A percentile compares a stretch with the other conserved stretches of the same genome.
Conservation (phyloP, 352 stramenopile species). For the Globisporangium megalacanthum region DNA sequence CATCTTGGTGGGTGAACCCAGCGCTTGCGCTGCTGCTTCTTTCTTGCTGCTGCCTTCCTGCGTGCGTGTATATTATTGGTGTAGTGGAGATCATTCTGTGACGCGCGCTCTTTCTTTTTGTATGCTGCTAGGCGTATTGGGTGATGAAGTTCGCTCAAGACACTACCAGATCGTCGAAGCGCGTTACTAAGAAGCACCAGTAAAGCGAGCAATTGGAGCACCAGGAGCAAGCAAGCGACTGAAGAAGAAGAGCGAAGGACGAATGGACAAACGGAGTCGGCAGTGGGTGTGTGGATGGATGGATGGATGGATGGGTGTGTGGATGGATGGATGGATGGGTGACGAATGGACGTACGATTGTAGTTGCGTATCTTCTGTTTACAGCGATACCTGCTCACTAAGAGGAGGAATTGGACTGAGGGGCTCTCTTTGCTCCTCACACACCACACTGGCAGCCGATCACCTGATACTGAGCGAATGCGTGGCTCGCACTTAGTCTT, state of each 20-base stretch:
- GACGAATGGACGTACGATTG: not conserved
- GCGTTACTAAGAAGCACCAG: slow-evolving; percentile 55
- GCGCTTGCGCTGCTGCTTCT: not conserved
- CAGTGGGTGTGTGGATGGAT: not conserved
- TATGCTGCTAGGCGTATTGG: slow-evolving; percentile 46
- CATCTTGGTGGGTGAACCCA: slow-evolving; percentile 11
- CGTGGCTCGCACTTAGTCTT: slow-evolving; percentile 38
- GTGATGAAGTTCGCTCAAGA: slow-evolving; percentile 56
- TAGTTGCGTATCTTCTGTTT: not conserved
- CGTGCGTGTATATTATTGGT: not conserved
- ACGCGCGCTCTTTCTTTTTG: not conserved
- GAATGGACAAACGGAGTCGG: not conserved
- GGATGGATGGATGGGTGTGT: not conserved
- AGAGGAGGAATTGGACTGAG: too few species aligned
- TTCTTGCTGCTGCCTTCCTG: not conserved
- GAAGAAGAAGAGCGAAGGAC: not conserved
- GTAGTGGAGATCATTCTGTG: not conserved
- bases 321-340: slow-evolving; percentile 1
- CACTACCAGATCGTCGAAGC: slow-evolving; percentile 28
- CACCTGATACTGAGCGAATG: too few species aligned
- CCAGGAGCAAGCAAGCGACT: not conserved
- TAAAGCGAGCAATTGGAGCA: slow-evolving; percentile 15
- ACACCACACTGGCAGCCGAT: not conserved
- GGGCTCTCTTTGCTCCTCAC: too few species aligned
- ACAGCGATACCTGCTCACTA: not conserved